Evolutionary conservation across 225 moss, liverwort and hornwort species (phyloP).

Genomic region (Neckera pumila): DNA sequence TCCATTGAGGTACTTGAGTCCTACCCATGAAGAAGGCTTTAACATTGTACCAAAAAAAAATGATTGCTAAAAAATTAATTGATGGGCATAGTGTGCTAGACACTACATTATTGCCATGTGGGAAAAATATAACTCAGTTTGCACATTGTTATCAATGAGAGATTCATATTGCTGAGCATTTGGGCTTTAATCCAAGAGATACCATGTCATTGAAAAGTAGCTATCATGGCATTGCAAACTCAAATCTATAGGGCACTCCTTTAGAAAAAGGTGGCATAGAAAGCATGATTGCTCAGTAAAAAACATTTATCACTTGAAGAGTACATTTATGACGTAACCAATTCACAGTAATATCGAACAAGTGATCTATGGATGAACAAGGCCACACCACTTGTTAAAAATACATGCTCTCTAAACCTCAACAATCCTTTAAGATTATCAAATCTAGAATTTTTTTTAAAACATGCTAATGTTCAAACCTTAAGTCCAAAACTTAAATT

Average conservation of each 20-base stretch:
- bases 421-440: background rate
- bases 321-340: background rate
- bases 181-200: background rate
- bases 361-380: background rate
- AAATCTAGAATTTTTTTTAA: background rate
- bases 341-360: background rate
- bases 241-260: accelerated
- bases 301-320: too few relatives aligned
- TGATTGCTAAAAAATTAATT: background rate
- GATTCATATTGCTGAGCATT: background rate
- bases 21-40: background rate
- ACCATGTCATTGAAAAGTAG: accelerated
- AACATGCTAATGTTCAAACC: background rate
- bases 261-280: background rate
- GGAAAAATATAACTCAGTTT: background rate
- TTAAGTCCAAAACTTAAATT: background rate
- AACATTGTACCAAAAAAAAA: background rate
- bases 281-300: background rate
- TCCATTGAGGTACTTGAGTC: background rate
- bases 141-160: background rate
- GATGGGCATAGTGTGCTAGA: accelerated
- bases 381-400: background rate
- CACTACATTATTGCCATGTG: background rate
- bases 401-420: background rate
- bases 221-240: accelerated